phyloP scores from a whole-genome alignment of 2,329 filamentous ascomycete genomes.

The Tolypocladium guangdongense region DNA sequence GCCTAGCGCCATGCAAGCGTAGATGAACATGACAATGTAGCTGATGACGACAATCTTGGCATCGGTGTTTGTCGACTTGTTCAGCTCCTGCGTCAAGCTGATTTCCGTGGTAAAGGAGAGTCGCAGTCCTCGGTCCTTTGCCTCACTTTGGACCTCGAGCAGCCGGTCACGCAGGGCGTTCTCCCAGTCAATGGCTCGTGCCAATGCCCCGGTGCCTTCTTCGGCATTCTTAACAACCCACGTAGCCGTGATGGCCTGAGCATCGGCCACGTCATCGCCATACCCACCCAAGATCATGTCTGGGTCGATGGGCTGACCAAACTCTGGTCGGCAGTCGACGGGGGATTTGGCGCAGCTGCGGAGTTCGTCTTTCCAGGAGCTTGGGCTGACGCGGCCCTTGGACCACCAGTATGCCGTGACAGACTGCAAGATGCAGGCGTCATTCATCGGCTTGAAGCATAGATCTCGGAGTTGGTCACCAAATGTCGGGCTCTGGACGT shows the following conservation, averaged over 20 bases:
- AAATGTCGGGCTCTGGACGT: slow-evolving; percentile 58
- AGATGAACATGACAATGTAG: slow-evolving; percentile 98
- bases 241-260: slow-evolving; percentile 74
- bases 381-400: slow-evolving; percentile 25
- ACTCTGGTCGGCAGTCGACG: slow-evolving; percentile 76
- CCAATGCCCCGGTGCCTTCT: slow-evolving; percentile 60
- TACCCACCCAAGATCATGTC: slow-evolving; percentile 81
- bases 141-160: slow-evolving; percentile 70
- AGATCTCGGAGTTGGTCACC: slow-evolving; percentile 68
- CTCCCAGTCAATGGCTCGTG: slow-evolving; percentile 82
- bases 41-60: slow-evolving; percentile 94
- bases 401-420: slow-evolving; percentile 80
- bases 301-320: slow-evolving; percentile 78
- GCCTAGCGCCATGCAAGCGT: slow-evolving; percentile 84
- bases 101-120: slow-evolving; percentile 93
- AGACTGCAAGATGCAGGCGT: slow-evolving; percentile 87
- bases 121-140: slow-evolving; percentile 63
- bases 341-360: slow-evolving; percentile 67
- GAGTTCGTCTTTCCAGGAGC: slow-evolving; percentile 63
- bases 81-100: slow-evolving; percentile 88
- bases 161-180: slow-evolving; percentile 63
- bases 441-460: slow-evolving; percentile 86
- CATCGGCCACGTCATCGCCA: slow-evolving; percentile 55
- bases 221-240: slow-evolving; percentile 88
- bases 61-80: slow-evolving; percentile 97